Evolutionary conservation across 2,329 filamentous ascomycete genomes (phyloP).

Genomic region (Phialocephala subalpina): DNA sequence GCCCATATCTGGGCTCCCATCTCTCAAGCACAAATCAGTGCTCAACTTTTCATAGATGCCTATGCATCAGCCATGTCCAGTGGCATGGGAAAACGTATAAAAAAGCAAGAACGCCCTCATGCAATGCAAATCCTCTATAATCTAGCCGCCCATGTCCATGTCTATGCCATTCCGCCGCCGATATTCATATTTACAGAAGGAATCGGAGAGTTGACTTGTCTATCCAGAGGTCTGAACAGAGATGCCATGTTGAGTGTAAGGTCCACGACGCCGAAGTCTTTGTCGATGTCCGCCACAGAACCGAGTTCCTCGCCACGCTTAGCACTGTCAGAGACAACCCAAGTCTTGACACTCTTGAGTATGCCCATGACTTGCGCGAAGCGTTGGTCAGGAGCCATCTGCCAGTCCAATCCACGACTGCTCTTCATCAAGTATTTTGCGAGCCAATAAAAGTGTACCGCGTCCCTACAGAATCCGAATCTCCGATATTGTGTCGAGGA

Average conservation of each 20-base stretch:
- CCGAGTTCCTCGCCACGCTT: constrained; percentile 72
- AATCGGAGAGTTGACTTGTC: constrained; percentile 48
- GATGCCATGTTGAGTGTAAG: constrained; percentile 76
- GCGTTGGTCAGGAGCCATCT: constrained; percentile 63
- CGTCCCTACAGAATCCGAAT: constrained; percentile 75
- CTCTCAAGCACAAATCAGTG: background rate
- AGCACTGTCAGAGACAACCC: constrained; percentile 69
- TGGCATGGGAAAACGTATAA: constrained; percentile 14
- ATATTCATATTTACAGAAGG: constrained; percentile 43
- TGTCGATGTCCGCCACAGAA: constrained; percentile 73
- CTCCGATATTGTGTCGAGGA: constrained; percentile 61
- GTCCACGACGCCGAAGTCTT: constrained; percentile 68
- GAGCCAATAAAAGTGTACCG: constrained; percentile 77
- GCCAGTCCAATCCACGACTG: constrained; percentile 60
- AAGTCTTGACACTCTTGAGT: constrained; percentile 65
- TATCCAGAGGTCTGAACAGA: constrained; percentile 69
- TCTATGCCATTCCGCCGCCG: constrained; percentile 34
- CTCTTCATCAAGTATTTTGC: constrained; percentile 71
- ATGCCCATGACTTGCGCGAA: constrained; percentile 67
- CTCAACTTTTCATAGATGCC: constrained; percentile 7
- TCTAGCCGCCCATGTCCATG: constrained; percentile 25
- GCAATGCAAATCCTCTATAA: constrained; percentile 38
- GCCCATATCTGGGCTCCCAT: background rate
- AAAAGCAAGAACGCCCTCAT: constrained; percentile 33
- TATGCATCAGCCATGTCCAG: background rate